Percentiles rank a stretch among this genome's conserved stretches.
Conservation (phyloP, 495 filamentous ascomycete species). For the Trichoderma asperelloides region DNA sequence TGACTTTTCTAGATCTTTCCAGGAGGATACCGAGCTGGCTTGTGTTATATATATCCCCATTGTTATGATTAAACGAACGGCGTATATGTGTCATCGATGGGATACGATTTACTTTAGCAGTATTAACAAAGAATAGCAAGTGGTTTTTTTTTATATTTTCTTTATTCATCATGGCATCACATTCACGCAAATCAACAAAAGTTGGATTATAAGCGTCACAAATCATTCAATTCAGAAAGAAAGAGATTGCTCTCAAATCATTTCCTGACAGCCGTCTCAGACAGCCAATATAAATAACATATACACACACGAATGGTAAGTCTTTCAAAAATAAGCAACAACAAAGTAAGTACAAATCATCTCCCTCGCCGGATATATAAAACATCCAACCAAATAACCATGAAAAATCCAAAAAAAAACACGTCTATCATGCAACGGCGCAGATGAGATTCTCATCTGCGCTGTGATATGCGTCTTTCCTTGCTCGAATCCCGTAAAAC, state of each 20-base stretch:
- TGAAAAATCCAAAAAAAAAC: background rate
- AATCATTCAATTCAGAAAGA: background rate
- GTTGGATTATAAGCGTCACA: background rate
- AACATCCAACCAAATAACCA: background rate
- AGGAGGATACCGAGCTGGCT: too few species aligned
- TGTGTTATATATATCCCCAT: too few species aligned
- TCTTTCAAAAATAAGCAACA: background rate
- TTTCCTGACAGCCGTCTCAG: background rate
- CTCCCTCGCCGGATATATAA: background rate
- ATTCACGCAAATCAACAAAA: background rate
- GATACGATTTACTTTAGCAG: too few species aligned
- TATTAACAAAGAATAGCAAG: too few species aligned
- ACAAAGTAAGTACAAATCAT: background rate
- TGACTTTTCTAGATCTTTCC: too few species aligned
- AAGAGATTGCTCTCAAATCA: slow-evolving; percentile 7
- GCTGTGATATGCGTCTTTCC: background rate
- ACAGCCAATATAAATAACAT: background rate
- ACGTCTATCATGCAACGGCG: slow-evolving; percentile 2
- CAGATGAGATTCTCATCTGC: background rate
- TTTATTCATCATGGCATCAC: background rate
- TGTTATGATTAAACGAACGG: too few species aligned
- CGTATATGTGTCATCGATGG: too few species aligned
- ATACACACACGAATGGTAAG: slow-evolving; percentile 5
- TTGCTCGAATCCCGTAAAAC: background rate
- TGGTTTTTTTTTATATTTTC: too few species aligned